phyloP scores from a whole-genome alignment of 495 filamentous ascomycete genomes.

The Aspergillus cavernicola region DNA sequence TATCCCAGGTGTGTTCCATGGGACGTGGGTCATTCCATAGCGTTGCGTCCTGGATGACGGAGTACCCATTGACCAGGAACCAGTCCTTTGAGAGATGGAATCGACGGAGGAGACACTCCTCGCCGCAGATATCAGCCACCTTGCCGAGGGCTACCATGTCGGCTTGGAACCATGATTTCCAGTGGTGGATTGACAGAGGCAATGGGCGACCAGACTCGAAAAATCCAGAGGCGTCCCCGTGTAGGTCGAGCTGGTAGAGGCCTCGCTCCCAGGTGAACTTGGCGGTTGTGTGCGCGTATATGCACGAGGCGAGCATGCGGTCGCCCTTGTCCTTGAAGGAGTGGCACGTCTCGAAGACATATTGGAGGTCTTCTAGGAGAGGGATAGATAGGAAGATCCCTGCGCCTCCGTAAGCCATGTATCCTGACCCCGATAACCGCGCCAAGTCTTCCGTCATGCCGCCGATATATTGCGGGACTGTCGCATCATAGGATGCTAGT shows the following conservation, averaged over 20 bases:
- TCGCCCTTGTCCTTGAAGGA: slow-evolving; percentile 39
- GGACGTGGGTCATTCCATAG: slow-evolving; percentile 13
- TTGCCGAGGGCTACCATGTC: slow-evolving; percentile 47
- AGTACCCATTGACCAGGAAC: slow-evolving; percentile 24
- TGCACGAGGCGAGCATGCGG: slow-evolving; percentile 48
- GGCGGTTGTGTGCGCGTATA: slow-evolving; percentile 47
- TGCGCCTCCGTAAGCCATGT: slow-evolving; percentile 56
- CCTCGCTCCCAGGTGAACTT: slow-evolving; percentile 48
- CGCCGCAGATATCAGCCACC: slow-evolving; percentile 51
- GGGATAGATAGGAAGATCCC: slow-evolving; percentile 55
- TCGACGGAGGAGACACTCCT: slow-evolving; percentile 51
- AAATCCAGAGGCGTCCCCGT: slow-evolving; percentile 49
- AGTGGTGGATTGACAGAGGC: slow-evolving; percentile 57
- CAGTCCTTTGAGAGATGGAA: slow-evolving; percentile 44
- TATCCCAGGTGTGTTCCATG: slow-evolving; percentile 27
- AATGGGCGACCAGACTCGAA: slow-evolving; percentile 51
- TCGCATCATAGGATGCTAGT: slow-evolving; percentile 43
- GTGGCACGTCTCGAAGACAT: slow-evolving; percentile 35
- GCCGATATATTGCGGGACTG: slow-evolving; percentile 50
- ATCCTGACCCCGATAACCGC: slow-evolving; percentile 42
- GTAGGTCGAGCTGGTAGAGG: slow-evolving; percentile 51
- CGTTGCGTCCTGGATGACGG: slow-evolving; percentile 17
- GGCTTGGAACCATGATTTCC: slow-evolving; percentile 53
- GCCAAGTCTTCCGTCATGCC: slow-evolving; percentile 49
- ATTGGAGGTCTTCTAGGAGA: slow-evolving; percentile 36